These are phyloP conservation scores for Begonia loranthoides DNA, from an alignment of 306 rosid genomes.

Conservation along the genomic window DNA sequence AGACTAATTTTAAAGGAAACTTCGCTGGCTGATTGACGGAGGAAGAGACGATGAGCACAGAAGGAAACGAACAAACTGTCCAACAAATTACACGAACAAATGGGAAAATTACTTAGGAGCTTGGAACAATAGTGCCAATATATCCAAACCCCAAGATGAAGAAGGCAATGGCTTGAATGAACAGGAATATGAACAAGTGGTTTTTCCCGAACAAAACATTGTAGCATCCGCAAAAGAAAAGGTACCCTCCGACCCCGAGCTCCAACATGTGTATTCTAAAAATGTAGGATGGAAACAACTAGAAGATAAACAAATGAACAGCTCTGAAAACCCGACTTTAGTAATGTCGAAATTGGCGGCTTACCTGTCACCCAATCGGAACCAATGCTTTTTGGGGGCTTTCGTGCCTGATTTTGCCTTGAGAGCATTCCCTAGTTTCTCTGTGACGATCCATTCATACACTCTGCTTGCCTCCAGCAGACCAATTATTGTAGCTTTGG, in stretches of 20 bases:
- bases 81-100: not conserved
- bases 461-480: constrained; percentile 51
- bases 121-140: constrained; percentile 58
- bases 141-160: constrained; percentile 61
- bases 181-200: constrained; percentile 51
- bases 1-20: too few relatives aligned
- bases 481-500: constrained; percentile 71
- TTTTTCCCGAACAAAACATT: constrained; percentile 51
- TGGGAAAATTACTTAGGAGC: not conserved
- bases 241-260: constrained; percentile 54
- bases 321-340: too few relatives aligned
- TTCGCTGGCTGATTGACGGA: too few relatives aligned
- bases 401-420: constrained; percentile 14
- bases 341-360: not conserved
- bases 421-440: constrained; percentile 62
- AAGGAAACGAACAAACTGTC: not conserved
- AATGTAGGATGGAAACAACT: too few relatives aligned
- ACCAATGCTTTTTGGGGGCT: constrained; percentile 28
- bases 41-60: too few relatives aligned
- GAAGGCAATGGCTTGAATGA: constrained; percentile 48
- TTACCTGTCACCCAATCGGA: constrained; percentile 65
- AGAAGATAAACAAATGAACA: too few relatives aligned
- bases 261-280: constrained; percentile 47
- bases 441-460: constrained; percentile 79
- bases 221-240: constrained; percentile 46